These are phyloP conservation scores for Cajanus cajan DNA, from an alignment of 306 rosid genomes.

Conservation along the genomic window DNA sequence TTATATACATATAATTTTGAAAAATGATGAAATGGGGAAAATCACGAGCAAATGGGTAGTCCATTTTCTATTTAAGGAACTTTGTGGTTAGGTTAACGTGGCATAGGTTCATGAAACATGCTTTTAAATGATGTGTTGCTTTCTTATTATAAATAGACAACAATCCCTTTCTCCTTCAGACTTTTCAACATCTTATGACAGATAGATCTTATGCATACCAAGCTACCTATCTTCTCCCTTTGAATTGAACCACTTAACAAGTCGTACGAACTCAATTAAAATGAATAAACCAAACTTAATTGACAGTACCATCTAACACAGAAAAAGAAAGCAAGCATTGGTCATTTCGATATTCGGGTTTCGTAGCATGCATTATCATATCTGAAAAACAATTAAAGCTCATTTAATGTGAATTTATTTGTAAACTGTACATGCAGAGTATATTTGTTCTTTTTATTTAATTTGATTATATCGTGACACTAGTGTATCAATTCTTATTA, in stretches of 20 bases:
- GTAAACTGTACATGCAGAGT: too few species aligned
- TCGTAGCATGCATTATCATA: neutral
- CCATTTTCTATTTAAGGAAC: neutral
- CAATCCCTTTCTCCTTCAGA: neutral
- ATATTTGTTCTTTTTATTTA: too few species aligned
- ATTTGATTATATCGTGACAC: too few species aligned
- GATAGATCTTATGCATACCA: neutral
- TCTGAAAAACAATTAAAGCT: neutral
- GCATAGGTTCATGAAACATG: slow-evolving; percentile 23
- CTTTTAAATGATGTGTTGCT: slow-evolving; percentile 21
- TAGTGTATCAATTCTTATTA: too few species aligned
- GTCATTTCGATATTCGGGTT: neutral
- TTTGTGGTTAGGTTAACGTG: slow-evolving; percentile 9
- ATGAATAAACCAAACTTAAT: neutral
- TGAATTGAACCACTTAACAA: neutral
- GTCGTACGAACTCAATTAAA: neutral
- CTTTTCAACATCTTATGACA: neutral
- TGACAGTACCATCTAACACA: neutral
- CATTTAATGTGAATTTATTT: neutral
- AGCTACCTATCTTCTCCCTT: neutral
- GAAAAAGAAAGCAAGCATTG: neutral
- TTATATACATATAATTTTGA: neutral
- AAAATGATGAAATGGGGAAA: neutral
- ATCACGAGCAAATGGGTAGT: neutral
- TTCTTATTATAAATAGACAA: slow-evolving; percentile 25